These are phyloP conservation scores for Aristolochia californica DNA, from an alignment of 164 flowering plant genomes.

Conservation along the genomic window DNA sequence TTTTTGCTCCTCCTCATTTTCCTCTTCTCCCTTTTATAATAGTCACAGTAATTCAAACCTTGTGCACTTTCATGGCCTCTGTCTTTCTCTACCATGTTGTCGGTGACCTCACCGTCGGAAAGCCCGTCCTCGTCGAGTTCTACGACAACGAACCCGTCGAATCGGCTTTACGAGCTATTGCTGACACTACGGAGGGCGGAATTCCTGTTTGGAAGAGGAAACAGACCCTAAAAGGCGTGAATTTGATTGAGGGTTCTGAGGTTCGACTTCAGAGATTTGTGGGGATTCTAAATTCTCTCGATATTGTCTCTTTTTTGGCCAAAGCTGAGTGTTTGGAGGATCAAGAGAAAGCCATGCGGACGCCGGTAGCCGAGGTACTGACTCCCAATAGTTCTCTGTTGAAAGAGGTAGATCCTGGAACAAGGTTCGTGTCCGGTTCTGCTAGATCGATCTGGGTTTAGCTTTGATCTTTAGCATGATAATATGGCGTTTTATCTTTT, in stretches of 20 bases:
- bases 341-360: slow-evolving; percentile 72
- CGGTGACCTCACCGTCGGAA: slow-evolving; percentile 96
- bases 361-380: slow-evolving; percentile 78
- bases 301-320: slow-evolving; percentile 73
- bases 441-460: neutral
- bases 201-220: slow-evolving; percentile 82
- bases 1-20: slow-evolving; percentile 54
- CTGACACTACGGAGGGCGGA: slow-evolving; percentile 77
- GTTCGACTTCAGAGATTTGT: slow-evolving; percentile 78
- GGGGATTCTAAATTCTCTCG: slow-evolving; percentile 76
- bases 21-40: slow-evolving; percentile 32
- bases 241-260: slow-evolving; percentile 45
- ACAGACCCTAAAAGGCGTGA: slow-evolving; percentile 16
- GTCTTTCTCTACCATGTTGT: slow-evolving; percentile 87
- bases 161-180: slow-evolving; percentile 71
- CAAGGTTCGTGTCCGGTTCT: slow-evolving; percentile 42
- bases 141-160: slow-evolving; percentile 70
- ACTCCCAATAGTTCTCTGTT: slow-evolving; percentile 53
- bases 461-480: neutral
- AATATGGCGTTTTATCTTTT: neutral
- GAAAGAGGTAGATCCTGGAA: slow-evolving; percentile 82
- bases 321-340: slow-evolving; percentile 49
- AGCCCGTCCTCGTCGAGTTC: slow-evolving; percentile 83
- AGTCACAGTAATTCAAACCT: neutral
- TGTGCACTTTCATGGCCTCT: slow-evolving; percentile 49